Conservation (phyloP, 2,329 filamentous ascomycete genomes). For the Remersonia thermophila region DNA sequence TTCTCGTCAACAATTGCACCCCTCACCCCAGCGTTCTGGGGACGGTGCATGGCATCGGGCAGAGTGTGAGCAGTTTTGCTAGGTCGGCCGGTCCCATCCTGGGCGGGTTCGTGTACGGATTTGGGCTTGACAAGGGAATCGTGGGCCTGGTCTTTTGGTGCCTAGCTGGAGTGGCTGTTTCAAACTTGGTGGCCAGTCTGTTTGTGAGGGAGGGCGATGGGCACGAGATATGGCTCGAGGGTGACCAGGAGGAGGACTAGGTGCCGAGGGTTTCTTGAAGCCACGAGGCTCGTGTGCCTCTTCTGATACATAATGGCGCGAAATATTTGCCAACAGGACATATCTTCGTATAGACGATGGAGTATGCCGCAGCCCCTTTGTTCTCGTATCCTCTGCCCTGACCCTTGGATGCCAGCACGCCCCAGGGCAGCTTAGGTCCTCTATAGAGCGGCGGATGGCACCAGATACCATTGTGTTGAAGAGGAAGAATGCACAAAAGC, state of each 20-base stretch:
- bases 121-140: constrained; percentile 42
- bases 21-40: constrained; percentile 46
- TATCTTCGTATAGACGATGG: too few species aligned
- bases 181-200: constrained; percentile 38
- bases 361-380: too few species aligned
- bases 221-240: constrained; percentile 52
- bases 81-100: constrained; percentile 48
- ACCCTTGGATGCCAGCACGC: too few species aligned
- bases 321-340: too few species aligned
- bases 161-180: constrained; percentile 35
- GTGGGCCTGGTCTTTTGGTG: constrained; percentile 50
- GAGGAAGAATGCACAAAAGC: too few species aligned
- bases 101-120: constrained; percentile 48
- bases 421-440: too few species aligned
- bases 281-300: too few species aligned
- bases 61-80: constrained; percentile 46
- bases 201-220: constrained; percentile 50
- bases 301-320: too few species aligned
- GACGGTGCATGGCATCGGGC: constrained; percentile 43
- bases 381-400: too few species aligned
- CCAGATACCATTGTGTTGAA: too few species aligned
- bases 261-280: too few species aligned
- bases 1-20: constrained; percentile 48
- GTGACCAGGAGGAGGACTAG: constrained; percentile 35
- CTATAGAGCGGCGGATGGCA: too few species aligned